These are phyloP conservation scores for Mrakia frigida DNA, from an alignment of 768 basidiomycete genomes.

Conservation along the genomic window DNA sequence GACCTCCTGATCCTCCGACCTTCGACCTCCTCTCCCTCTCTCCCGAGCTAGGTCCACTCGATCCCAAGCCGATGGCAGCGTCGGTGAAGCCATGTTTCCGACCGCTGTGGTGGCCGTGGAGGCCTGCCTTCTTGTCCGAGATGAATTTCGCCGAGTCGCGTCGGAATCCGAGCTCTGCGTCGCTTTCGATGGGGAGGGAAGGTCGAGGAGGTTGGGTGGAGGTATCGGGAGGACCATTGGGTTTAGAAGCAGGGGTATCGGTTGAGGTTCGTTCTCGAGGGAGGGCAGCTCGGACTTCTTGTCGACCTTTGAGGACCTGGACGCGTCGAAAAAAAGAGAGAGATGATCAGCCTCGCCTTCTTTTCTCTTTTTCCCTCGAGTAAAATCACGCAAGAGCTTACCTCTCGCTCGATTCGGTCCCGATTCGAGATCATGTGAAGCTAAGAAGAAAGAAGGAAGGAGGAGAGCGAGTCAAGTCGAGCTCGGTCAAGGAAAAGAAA, in stretches of 20 bases:
- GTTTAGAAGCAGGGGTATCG: neutral
- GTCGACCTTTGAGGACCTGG: too few species aligned
- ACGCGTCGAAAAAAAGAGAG: too few species aligned
- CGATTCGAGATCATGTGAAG: conserved; percentile 33
- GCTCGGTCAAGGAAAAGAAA: neutral
- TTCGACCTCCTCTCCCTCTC: neutral
- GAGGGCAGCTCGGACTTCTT: conserved; percentile 19
- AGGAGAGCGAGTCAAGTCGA: neutral
- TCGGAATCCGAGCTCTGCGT: conserved; percentile 15
- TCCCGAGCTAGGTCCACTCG: conserved; percentile 7
- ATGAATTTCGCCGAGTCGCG: conserved; percentile 5
- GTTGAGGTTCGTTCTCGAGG: neutral
- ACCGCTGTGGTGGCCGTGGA: neutral
- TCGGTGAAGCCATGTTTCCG: neutral
- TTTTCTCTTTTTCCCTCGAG: too few species aligned
- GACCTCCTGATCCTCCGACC: neutral
- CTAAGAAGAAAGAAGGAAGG: neutral
- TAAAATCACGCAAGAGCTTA: too few species aligned
- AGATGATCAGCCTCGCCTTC: too few species aligned
- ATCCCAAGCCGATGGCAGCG: neutral
- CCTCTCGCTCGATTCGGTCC: conserved; percentile 27
- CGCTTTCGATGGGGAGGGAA: conserved; percentile 25
- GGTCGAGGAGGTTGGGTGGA: neutral
- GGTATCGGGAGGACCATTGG: neutral
- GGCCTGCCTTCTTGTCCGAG: conserved; percentile 7